Evolutionary conservation across 2,329 filamentous ascomycete genomes (phyloP).

Genomic region (Hymenoscyphus repandus): DNA sequence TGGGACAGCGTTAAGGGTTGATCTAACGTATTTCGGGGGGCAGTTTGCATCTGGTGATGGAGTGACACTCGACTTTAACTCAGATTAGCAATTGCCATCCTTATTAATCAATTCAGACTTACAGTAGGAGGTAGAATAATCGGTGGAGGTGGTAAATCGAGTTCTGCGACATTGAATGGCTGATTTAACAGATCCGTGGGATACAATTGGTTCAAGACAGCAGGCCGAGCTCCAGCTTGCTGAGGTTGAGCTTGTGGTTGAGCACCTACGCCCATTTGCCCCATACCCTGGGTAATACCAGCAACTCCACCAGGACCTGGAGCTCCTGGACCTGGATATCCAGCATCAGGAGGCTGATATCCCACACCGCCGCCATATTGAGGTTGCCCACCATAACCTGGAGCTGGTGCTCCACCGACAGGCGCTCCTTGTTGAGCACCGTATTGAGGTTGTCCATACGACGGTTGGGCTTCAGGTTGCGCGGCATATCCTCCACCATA

Average conservation of each 20-base stretch:
- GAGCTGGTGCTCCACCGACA: constrained; percentile 38
- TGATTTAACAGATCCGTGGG: constrained; percentile 87
- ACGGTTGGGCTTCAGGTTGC: constrained; percentile 25
- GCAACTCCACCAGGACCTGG: constrained; percentile 43
- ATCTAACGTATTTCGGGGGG: constrained; percentile 88
- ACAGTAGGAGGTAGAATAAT: constrained; percentile 91
- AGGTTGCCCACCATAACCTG: constrained; percentile 26
- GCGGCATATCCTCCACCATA: constrained; percentile 31
- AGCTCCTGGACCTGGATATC: constrained; percentile 53
- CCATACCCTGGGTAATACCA: constrained; percentile 78
- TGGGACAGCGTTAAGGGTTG: constrained; percentile 88
- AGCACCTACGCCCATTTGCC: constrained; percentile 60
- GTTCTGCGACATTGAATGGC: constrained; percentile 88
- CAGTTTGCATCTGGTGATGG: constrained; percentile 89
- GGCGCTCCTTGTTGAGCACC: constrained; percentile 32
- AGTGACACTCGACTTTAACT: constrained; percentile 72
- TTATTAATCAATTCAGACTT: constrained; percentile 37
- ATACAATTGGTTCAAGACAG: constrained; percentile 78
- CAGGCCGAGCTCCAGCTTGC: constrained; percentile 44
- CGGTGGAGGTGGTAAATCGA: constrained; percentile 85
- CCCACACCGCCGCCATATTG: constrained; percentile 43
- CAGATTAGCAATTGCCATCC: constrained; percentile 35
- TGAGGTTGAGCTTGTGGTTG: constrained; percentile 41
- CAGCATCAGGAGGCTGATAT: constrained; percentile 63
- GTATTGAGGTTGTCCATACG: constrained; percentile 28